phyloP scores from a whole-genome alignment of 2,329 filamentous ascomycete species.

The Ophiostoma fasciatum region DNA sequence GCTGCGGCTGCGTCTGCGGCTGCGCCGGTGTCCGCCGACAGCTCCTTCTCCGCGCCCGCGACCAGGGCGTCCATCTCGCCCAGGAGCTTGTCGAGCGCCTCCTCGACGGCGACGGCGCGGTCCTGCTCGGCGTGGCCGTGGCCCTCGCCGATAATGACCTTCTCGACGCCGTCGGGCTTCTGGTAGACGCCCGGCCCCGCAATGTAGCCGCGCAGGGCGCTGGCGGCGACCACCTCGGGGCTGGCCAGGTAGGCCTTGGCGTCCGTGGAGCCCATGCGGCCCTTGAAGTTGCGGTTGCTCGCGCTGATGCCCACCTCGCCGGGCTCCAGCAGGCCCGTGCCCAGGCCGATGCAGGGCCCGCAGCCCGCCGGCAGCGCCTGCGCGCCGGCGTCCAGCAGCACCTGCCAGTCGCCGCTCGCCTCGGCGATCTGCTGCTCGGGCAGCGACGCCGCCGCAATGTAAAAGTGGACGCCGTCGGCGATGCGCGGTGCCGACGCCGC shows the following conservation, averaged over 20 bases:
- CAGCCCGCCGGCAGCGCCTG: conserved; percentile 57
- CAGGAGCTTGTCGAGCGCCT: conserved; percentile 58
- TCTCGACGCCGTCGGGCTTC: conserved; percentile 23
- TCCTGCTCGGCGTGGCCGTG: conserved; percentile 11
- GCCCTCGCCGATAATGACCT: conserved; percentile 19
- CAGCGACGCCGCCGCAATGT: conserved; percentile 75
- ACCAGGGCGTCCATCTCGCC: conserved; percentile 52
- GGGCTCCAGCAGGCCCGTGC: conserved; percentile 56
- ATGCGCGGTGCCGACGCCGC: conserved; percentile 61
- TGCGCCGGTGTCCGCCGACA: conserved; percentile 18
- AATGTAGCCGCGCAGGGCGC: conserved; percentile 59
- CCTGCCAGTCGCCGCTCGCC: conserved; percentile 72
- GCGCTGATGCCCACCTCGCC: conserved; percentile 81
- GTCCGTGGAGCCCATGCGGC: conserved; percentile 68
- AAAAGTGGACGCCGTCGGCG: conserved; percentile 64
- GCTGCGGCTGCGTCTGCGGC: conserved; percentile 16
- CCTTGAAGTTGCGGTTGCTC: conserved; percentile 81
- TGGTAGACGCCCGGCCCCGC: conserved; percentile 67
- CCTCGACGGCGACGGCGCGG: conserved; percentile 31
- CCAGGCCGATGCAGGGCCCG: conserved; percentile 71
- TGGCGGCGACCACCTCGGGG: conserved; percentile 85
- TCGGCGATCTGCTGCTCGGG: conserved; percentile 66
- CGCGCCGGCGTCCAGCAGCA: conserved; percentile 67
- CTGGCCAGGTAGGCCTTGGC: conserved; percentile 77
- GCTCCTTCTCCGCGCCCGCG: conserved; percentile 28